Percentiles rank a stretch among this genome's conserved stretches.
Evolutionary conservation across 1,139 yeast genomes (phyloP).

Genomic region (Geotrichum histeridarum): DNA sequence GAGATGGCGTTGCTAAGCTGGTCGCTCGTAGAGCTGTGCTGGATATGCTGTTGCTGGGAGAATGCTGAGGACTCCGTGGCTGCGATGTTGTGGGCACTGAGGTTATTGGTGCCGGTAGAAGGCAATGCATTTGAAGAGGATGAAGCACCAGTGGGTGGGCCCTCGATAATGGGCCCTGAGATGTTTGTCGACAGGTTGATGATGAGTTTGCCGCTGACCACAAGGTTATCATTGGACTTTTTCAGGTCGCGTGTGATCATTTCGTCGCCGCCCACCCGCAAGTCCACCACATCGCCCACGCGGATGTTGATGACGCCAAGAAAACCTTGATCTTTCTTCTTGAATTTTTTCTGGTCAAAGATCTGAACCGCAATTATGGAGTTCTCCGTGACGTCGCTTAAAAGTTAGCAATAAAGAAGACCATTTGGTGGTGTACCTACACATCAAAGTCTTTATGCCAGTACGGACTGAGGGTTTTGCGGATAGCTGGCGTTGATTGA

Average conservation of each 20-base stretch:
- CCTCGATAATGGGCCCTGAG: constrained; percentile 59
- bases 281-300: constrained; percentile 82
- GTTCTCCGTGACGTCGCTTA: constrained; percentile 63
- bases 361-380: constrained; percentile 89
- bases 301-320: constrained; percentile 91
- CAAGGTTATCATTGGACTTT: constrained; percentile 83
- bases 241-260: constrained; percentile 90
- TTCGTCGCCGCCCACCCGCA: constrained; percentile 56
- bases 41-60: constrained; percentile 27
- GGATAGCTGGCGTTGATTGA: constrained; percentile 87
- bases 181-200: constrained; percentile 45
- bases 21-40: constrained; percentile 19
- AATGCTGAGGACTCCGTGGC: constrained; percentile 25
- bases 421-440: constrained; percentile 18
- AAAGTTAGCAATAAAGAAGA: constrained; percentile 7
- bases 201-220: constrained; percentile 87
- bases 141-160: constrained; percentile 15
- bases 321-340: constrained; percentile 98
- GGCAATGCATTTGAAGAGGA: constrained; percentile 19
- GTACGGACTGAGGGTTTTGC: constrained; percentile 90
- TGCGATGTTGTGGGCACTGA: constrained; percentile 22
- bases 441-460: constrained; percentile 91
- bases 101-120: constrained; percentile 14
- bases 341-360: constrained; percentile 94
- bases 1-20: constrained; percentile 18